Conservation (phyloP, 2,329 filamentous ascomycete species). For the Paecilomyces sp. region DNA sequence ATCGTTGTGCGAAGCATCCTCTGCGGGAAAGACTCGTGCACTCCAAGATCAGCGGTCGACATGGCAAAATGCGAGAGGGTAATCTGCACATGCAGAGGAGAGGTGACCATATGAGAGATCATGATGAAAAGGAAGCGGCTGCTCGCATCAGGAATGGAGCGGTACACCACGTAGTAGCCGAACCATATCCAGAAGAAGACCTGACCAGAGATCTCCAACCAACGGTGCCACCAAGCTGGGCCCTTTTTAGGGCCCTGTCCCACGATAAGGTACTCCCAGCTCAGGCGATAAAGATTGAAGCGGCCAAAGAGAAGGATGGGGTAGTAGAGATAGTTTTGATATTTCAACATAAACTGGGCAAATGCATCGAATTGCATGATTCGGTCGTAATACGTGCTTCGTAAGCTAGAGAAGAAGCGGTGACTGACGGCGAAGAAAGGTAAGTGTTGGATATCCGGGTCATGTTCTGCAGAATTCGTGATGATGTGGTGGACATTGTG, state of each 20-base stretch:
- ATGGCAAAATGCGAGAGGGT: constrained; percentile 90
- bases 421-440: constrained; percentile 85
- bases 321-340: constrained; percentile 80
- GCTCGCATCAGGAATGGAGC: constrained; percentile 60
- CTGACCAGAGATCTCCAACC: constrained; percentile 69
- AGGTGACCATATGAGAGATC: constrained; percentile 72
- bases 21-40: constrained; percentile 79
- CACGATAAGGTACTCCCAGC: constrained; percentile 67
- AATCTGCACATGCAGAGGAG: constrained; percentile 81
- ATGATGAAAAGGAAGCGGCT: constrained; percentile 68
- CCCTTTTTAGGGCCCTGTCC: constrained; percentile 67
- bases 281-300: constrained; percentile 80
- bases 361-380: constrained; percentile 70
- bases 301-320: constrained; percentile 71
- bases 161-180: constrained; percentile 73
- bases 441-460: constrained; percentile 89
- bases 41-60: constrained; percentile 80
- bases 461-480: constrained; percentile 90
- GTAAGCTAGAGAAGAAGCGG: constrained; percentile 64
- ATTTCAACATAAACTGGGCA: constrained; percentile 62
- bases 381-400: constrained; percentile 76
- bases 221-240: constrained; percentile 75
- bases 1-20: constrained; percentile 89
- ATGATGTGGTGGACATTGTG: constrained; percentile 97
- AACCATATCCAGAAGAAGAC: constrained; percentile 82